Conservation (phyloP, 108 stramenopile species). For the Skeletonema grethae region DNA sequence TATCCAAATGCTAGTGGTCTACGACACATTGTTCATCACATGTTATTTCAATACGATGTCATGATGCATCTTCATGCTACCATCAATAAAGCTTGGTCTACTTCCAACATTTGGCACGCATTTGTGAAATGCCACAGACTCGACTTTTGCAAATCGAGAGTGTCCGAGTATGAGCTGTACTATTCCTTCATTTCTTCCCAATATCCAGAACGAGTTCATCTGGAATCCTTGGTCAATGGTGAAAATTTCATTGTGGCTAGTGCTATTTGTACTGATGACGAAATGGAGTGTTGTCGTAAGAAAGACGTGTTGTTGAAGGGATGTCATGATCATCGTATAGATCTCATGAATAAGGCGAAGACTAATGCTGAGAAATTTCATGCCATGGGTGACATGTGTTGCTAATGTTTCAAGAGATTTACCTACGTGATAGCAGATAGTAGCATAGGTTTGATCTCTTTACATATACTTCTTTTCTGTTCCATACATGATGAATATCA, state of each 20-base stretch:
- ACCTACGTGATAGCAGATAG: not conserved
- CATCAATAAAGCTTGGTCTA: conserved; percentile 16
- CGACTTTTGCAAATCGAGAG: conserved; percentile 20
- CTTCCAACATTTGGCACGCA: conserved; percentile 24
- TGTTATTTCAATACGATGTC: conserved; percentile 48
- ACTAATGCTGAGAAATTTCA: not conserved
- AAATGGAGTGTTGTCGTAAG: conserved; percentile 31
- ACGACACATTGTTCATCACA: conserved; percentile 37
- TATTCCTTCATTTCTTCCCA: conserved; percentile 15
- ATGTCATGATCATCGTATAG: conserved; percentile 40
- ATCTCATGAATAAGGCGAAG: not conserved
- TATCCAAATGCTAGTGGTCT: conserved; percentile 30
- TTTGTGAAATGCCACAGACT: not conserved
- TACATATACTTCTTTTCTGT: too few species aligned
- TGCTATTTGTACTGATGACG: conserved; percentile 29
- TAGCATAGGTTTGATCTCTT: too few species aligned
- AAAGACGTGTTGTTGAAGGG: conserved; percentile 41
- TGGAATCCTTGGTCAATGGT: conserved; percentile 14
- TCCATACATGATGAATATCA: not conserved
- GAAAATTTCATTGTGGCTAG: conserved; percentile 14
- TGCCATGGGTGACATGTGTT: conserved; percentile 26
- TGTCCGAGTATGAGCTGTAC: conserved; percentile 41
- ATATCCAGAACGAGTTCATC: conserved; percentile 29
- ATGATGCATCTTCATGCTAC: conserved; percentile 28
- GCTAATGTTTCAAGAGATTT: not conserved